Evolutionary conservation across 805 yeast species (phyloP).

Genomic region (Suhomyces kilbournensis): DNA sequence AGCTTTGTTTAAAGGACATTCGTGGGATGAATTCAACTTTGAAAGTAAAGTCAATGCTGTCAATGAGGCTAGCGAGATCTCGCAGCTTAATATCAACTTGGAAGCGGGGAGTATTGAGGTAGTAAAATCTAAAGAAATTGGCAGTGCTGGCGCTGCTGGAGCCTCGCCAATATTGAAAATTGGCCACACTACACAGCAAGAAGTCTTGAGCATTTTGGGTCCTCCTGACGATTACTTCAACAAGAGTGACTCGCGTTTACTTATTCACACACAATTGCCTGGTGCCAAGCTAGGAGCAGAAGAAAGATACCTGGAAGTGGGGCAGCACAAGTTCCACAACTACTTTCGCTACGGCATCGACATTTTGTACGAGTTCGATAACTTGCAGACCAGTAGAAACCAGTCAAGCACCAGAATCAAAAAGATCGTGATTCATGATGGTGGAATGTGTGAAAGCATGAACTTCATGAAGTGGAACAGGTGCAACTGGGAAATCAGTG

Average conservation of each 20-base stretch:
- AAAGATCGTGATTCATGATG: constrained; percentile 51
- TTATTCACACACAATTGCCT: constrained; percentile 36
- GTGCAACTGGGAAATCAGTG: constrained; percentile 42
- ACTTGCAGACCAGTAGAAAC: constrained; percentile 6
- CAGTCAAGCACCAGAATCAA: constrained; percentile 23
- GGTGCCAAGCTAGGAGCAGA: background rate
- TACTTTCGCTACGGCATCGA: constrained; percentile 56
- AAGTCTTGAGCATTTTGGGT: constrained; percentile 45
- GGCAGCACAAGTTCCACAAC: constrained; percentile 47
- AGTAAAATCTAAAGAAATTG: background rate
- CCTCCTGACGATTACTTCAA: constrained; percentile 55
- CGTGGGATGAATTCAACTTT: constrained; percentile 22
- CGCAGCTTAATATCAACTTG: background rate
- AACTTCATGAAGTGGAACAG: constrained; percentile 55
- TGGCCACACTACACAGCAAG: constrained; percentile 49
- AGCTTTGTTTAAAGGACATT: constrained; percentile 38
- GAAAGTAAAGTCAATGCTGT: background rate
- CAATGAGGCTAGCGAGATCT: background rate
- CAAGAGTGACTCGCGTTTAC: constrained; percentile 43
- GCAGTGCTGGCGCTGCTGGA: background rate
- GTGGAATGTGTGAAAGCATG: constrained; percentile 47
- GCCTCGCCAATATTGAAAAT: constrained; percentile 20
- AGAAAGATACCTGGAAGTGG: constrained; percentile 4
- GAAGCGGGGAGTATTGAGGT: background rate
- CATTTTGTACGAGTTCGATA: constrained; percentile 44